phyloP scores from a whole-genome alignment of 257 asterid genomes.

The Fraxinus quadrangulata region DNA sequence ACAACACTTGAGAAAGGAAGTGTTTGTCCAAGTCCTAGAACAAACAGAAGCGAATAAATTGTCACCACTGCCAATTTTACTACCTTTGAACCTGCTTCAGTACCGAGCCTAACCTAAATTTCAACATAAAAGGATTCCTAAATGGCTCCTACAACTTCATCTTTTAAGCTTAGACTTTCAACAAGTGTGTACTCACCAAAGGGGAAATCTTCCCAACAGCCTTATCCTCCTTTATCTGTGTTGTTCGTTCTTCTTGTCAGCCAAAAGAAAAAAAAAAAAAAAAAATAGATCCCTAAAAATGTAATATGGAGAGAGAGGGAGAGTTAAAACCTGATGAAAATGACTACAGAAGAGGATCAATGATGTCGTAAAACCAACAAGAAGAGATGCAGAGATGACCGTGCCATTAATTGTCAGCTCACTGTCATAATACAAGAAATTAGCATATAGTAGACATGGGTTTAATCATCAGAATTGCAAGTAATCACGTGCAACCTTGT shows the following conservation, averaged over 20 bases:
- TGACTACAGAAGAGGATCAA: conserved; percentile 93
- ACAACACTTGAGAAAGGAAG: conserved; percentile 51
- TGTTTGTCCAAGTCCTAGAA: conserved; percentile 36
- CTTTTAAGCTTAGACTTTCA: not conserved
- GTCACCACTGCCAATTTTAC: conserved; percentile 42
- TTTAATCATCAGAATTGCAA: conserved; percentile 15
- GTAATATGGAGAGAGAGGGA: conserved; percentile 11
- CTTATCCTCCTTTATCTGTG: conserved; percentile 48
- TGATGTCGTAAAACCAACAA: conserved; percentile 85
- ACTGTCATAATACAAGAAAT: conserved; percentile 37
- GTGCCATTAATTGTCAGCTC: conserved; percentile 61
- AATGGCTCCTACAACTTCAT: not conserved
- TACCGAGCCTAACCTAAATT: conserved; percentile 59
- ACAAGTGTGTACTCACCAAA: conserved; percentile 40
- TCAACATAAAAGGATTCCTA: conserved; percentile 9
- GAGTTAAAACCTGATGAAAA: conserved; percentile 75
- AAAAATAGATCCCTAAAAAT: not conserved
- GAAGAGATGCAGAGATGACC: conserved; percentile 65
- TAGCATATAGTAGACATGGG: conserved; percentile 4
- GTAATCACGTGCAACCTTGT: conserved; percentile 43
- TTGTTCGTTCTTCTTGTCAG: conserved; percentile 19
- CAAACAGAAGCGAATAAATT: conserved; percentile 42
- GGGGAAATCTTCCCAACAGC: conserved; percentile 64
- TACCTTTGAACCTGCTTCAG: conserved; percentile 41
- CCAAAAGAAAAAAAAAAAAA: not conserved